phyloP scores from a whole-genome alignment of 208 protist genomes.

The Wallacemonas collosoma region DNA sequence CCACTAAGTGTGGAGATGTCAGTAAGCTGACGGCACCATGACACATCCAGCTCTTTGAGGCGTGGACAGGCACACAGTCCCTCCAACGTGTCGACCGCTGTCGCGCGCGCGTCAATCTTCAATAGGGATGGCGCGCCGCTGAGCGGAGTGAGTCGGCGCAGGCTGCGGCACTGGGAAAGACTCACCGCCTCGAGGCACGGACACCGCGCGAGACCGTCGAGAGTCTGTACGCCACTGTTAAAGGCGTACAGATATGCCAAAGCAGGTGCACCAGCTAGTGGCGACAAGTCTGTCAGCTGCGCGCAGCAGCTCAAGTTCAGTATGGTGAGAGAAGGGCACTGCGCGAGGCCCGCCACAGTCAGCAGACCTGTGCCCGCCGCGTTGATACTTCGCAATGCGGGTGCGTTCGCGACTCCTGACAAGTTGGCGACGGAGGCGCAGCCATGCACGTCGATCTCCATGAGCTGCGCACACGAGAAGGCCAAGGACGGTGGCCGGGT shows the following conservation, averaged over 20 bases:
- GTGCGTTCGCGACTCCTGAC: neutral
- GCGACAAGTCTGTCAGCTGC: neutral
- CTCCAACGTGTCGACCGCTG: neutral
- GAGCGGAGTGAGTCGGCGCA: neutral
- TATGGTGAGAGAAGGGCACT: neutral
- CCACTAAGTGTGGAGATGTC: conserved; percentile 6
- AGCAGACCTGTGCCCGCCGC: neutral
- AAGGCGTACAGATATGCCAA: conserved; percentile 4
- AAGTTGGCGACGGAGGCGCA: conserved; percentile 18
- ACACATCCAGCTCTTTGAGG: conserved; percentile 19
- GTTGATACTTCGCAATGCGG: conserved; percentile 6
- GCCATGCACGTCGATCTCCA: conserved; percentile 16
- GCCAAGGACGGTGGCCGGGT: neutral
- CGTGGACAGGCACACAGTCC: neutral
- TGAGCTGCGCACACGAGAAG: neutral
- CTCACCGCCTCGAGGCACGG: conserved; percentile 5
- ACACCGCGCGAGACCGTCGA: conserved; percentile 7
- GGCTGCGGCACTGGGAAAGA: conserved; percentile 12
- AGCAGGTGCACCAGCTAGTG: neutral
- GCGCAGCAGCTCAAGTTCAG: conserved; percentile 6
- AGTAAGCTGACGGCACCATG: conserved; percentile 15
- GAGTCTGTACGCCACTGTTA: neutral
- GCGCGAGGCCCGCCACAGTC: conserved; percentile 2
- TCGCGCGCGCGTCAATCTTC: neutral
- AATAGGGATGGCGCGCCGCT: neutral